A percentile compares a stretch with the other conserved stretches of the same genome.
Conservation (phyloP, 495 filamentous ascomycete genomes). For the Penicillium fimorum region DNA sequence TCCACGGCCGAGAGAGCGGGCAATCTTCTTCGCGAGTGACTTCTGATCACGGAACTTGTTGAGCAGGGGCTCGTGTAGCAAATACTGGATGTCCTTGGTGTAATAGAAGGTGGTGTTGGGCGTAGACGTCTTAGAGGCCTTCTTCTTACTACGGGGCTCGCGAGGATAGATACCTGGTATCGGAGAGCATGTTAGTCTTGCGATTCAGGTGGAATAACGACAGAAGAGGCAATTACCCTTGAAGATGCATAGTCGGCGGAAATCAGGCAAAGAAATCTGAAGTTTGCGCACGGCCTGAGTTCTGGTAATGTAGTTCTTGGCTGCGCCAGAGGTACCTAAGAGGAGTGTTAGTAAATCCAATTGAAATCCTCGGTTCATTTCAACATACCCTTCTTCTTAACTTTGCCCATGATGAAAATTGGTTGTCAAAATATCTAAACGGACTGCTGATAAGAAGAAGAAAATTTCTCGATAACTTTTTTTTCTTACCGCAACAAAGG, state of each 20-base stretch:
- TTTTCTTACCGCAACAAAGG: conserved; percentile 31
- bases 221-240: conserved; percentile 57
- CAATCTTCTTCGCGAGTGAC: conserved; percentile 93
- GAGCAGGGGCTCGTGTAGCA: conserved; percentile 94
- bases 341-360: conserved; percentile 21
- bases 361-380: not conserved
- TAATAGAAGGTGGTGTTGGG: conserved; percentile 97
- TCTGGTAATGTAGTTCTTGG: conserved; percentile 97
- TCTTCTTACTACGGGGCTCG: conserved; percentile 94
- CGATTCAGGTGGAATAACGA: not conserved
- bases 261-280: conserved; percentile 94
- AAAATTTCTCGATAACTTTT: conserved; percentile 44
- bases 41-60: conserved; percentile 97
- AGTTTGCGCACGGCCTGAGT: conserved; percentile 96
- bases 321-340: conserved; percentile 78
- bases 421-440: conserved; percentile 14
- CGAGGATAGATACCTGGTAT: conserved; percentile 83
- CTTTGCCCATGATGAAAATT: conserved; percentile 62
- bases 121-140: conserved; percentile 86
- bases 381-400: conserved; percentile 85
- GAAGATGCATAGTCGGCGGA: conserved; percentile 97
- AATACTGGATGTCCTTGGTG: conserved; percentile 96
- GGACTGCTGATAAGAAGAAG: conserved; percentile 34
- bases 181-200: conserved; percentile 14
- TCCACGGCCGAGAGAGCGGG: conserved; percentile 81